phyloP scores from a whole-genome alignment of 2,329 filamentous ascomycete genomes.

The Aspergillus tubingensis region DNA sequence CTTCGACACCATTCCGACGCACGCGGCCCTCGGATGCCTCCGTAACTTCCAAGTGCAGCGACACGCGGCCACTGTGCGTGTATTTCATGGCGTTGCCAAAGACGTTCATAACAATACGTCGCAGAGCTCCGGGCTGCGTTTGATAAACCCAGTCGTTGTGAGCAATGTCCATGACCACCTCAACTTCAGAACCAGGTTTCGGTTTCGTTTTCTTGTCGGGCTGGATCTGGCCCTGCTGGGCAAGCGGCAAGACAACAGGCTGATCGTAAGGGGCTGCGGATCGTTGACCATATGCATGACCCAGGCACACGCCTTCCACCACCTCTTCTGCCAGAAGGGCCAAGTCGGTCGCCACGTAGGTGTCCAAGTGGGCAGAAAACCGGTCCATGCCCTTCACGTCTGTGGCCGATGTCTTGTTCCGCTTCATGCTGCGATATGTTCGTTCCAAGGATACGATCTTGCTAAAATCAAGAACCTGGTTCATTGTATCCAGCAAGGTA shows the following conservation, averaged over 20 bases:
- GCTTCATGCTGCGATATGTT: constrained; percentile 38
- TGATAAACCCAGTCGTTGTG: constrained; percentile 55
- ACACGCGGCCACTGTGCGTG: constrained; percentile 55
- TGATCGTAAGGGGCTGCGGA: constrained; percentile 29
- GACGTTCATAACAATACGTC: constrained; percentile 63
- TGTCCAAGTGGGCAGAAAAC: constrained; percentile 37
- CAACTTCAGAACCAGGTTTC: constrained; percentile 35
- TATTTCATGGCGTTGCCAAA: constrained; percentile 66
- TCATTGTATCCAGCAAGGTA: constrained; percentile 48
- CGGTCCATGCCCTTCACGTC: constrained; percentile 34
- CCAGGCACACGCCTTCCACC: constrained; percentile 56
- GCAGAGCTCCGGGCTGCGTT: constrained; percentile 56
- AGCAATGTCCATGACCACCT: constrained; percentile 57
- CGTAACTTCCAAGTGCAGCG: constrained; percentile 41
- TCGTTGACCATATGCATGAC: constrained; percentile 47
- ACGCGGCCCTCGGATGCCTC: constrained; percentile 33
- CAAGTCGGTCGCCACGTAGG: constrained; percentile 43
- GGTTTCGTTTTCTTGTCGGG: constrained; percentile 1
- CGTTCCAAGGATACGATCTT: constrained; percentile 51
- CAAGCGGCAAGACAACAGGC: constrained; percentile 23
- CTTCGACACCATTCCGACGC: constrained; percentile 35
- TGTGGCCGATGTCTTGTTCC: constrained; percentile 27
- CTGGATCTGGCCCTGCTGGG: constrained; percentile 2
- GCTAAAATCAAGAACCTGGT: constrained; percentile 52
- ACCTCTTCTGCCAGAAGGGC: constrained; percentile 55